Evolutionary conservation across 1,284 basidiomycete species (phyloP).

Genomic region (Cerrena zonata): DNA sequence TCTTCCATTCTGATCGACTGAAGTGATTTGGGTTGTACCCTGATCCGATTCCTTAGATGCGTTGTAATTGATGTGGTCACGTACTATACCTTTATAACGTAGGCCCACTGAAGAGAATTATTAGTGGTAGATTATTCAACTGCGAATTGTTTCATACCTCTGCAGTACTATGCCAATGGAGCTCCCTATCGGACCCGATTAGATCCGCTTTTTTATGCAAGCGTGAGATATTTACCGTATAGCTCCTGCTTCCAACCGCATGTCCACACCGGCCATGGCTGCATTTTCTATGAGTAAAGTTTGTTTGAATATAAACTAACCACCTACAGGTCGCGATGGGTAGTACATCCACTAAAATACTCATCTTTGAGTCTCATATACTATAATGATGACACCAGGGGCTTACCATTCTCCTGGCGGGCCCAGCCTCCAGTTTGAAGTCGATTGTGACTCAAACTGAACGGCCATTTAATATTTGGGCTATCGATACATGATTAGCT

Average conservation of each 20-base stretch:
- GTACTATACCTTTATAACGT: conserved; percentile 44
- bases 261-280: conserved; percentile 56
- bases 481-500: conserved; percentile 26
- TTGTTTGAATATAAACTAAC: no score
- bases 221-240: conserved; percentile 40
- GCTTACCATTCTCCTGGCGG: conserved; percentile 54
- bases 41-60: conserved; percentile 17
- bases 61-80: not conserved
- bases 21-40: conserved; percentile 57
- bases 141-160: conserved; percentile 32
- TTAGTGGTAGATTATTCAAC: not conserved
- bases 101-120: conserved; percentile 46
- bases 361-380: not conserved
- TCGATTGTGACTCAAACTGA: conserved; percentile 57
- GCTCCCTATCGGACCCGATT: conserved; percentile 52
- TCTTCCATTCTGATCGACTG: conserved; percentile 52
- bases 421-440: conserved; percentile 26
- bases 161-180: conserved; percentile 62
- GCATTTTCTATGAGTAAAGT: no score
- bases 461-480: conserved; percentile 61
- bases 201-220: no score
- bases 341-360: conserved; percentile 39
- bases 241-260: conserved; percentile 32
- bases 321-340: conserved; percentile 47
- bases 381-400: not conserved